Percentiles rank a stretch among this genome's conserved stretches.
Evolutionary conservation across 345 rosid genomes (phyloP).

Genomic region (Lumnitzera racemosa): DNA sequence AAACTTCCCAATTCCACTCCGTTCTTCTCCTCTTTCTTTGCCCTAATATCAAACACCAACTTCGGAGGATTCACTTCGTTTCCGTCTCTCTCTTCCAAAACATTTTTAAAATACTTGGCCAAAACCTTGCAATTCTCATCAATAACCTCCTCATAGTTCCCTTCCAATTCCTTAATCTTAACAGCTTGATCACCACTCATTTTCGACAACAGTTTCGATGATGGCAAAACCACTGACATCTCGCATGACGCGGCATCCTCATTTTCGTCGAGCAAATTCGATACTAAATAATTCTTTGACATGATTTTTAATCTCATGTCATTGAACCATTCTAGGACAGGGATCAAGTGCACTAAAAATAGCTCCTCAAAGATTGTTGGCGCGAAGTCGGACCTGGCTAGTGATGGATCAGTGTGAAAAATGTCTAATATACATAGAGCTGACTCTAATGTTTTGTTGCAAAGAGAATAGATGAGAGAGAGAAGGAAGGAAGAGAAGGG

Average conservation of each 20-base stretch:
- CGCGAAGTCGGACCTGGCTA: constrained; percentile 41
- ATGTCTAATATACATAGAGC: constrained; percentile 28
- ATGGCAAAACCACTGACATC: constrained; percentile 27
- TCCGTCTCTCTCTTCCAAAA: constrained; percentile 16
- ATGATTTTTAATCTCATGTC: constrained; percentile 31
- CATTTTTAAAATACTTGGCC: constrained; percentile 32
- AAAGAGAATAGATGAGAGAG: constrained; percentile 37
- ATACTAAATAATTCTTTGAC: constrained; percentile 10
- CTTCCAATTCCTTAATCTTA: constrained; percentile 44
- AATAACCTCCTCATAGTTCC: constrained; percentile 32
- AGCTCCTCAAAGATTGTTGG: constrained; percentile 39
- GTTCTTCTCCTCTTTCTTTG: neutral
- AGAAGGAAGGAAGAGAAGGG: constrained; percentile 41
- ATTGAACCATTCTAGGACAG: constrained; percentile 37
- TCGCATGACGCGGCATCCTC: constrained; percentile 19
- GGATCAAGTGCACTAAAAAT: constrained; percentile 44
- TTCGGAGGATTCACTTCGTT: neutral
- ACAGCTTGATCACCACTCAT: constrained; percentile 45
- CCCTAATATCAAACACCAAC: constrained; percentile 1
- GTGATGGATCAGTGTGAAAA: constrained; percentile 36
- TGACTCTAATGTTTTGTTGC: constrained; percentile 31
- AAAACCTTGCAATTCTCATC: constrained; percentile 53
- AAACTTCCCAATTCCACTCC: neutral
- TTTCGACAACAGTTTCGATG: constrained; percentile 35
- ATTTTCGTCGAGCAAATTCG: constrained; percentile 3